A percentile compares a stretch with the other conserved stretches of the same genome.
These are phyloP conservation scores for Tanacetum coccineum DNA, from an alignment of 129 eudicot genomes.

Conservation along the genomic window DNA sequence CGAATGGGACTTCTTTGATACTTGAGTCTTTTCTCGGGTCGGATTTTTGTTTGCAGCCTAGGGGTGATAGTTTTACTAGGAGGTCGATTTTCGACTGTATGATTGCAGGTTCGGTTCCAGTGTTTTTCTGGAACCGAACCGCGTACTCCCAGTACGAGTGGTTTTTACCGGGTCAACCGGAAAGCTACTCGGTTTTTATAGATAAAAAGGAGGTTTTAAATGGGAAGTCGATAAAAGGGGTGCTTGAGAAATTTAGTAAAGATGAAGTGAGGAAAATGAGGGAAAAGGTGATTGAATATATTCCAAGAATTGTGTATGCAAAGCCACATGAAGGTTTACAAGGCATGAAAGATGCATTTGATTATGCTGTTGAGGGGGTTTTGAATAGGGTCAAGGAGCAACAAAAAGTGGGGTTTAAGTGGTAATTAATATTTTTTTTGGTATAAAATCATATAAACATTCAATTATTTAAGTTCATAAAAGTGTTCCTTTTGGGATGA, in stretches of 20 bases:
- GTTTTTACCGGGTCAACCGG: slow-evolving; percentile 71
- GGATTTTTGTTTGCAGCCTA: slow-evolving; percentile 77
- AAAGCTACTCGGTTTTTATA: slow-evolving; percentile 81
- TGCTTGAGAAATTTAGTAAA: slow-evolving; percentile 48
- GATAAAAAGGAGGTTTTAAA: slow-evolving; percentile 66
- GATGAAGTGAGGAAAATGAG: slow-evolving; percentile 65
- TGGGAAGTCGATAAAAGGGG: slow-evolving; percentile 60
- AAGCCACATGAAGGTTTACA: slow-evolving; percentile 52
- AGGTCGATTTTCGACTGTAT: slow-evolving; percentile 90
- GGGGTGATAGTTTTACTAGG: slow-evolving; percentile 92
- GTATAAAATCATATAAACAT: neutral
- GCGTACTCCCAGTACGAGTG: slow-evolving; percentile 88
- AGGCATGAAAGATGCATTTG: slow-evolving; percentile 82
- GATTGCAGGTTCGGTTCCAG: slow-evolving; percentile 96
- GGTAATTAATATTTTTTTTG: slow-evolving; percentile 35
- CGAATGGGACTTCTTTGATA: slow-evolving; percentile 61
- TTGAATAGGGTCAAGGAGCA: slow-evolving; percentile 70
- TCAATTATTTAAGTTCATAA: neutral
- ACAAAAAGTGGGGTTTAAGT: slow-evolving; percentile 47
- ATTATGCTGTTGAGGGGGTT: slow-evolving; percentile 77
- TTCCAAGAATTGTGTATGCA: slow-evolving; percentile 71
- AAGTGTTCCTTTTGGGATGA: slow-evolving; percentile 2
- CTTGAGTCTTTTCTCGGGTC: slow-evolving; percentile 78
- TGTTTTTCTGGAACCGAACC: slow-evolving; percentile 84
- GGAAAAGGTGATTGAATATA: slow-evolving; percentile 70